Evolutionary conservation across 208 protist genomes (phyloP), one percentile per base, ranked within the genome.

Genomic region (Herpetomonas samuelpessoai): DNA sequence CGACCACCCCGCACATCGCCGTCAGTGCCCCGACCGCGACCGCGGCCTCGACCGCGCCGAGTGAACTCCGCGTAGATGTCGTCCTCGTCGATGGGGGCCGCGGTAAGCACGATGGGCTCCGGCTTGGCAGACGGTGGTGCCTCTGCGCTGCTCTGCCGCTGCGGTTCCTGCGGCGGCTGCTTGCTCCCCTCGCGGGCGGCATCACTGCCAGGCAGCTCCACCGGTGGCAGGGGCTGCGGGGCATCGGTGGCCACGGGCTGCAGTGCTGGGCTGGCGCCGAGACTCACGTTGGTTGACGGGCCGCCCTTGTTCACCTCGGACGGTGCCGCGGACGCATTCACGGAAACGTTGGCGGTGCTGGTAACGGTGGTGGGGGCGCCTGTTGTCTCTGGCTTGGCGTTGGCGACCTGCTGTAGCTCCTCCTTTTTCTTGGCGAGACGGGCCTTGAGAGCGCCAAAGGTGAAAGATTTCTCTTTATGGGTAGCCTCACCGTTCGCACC

Each of bases 1-100:
- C 27, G 6, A n/a, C 35, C 31, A n/a, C 53, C 29, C 4, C 35
- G 53, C 9, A 21, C 35, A 10, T 14, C 24, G 41, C 18, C 18
- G 21, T 24, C 26, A 16, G 19, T 27, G 41, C 30, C 47, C 48
- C 47, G 50, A 2, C 59, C 65, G 9, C 62, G 57, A 18, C 72
- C 71, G 6, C 55, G 65, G 7, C 70, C 68, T 14, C 66, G 63
- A 2, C 57, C 66, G 27, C 63, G 54, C 9, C 66, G 54, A 26
- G 65, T 55, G 57, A 91, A 67, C 56, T 68, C 80, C 1, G 83
- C 83, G 62, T 91, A 91, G 39, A 91, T 72, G 60, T 91, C 83
- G 21, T 76, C 65, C 51, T 91, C 83, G 2, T 72, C 62, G n/a
- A 66, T 39, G 28, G 74, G 59, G n/a, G 66, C 74, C 10, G 78